Conservation (phyloP, 2,329 filamentous ascomycete species). For the Calonectria hawksworthii region DNA sequence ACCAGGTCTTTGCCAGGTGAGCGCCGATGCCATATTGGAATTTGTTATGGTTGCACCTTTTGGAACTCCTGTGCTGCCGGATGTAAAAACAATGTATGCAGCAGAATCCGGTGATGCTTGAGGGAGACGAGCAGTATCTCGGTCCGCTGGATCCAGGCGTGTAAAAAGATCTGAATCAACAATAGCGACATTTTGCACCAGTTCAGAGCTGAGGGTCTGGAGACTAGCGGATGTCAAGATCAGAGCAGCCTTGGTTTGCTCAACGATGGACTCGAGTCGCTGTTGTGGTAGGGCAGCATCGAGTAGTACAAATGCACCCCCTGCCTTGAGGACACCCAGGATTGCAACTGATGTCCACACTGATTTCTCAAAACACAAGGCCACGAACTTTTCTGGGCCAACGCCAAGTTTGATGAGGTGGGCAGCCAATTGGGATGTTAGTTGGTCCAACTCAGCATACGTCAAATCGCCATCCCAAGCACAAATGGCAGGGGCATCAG, state of each 20-base stretch:
- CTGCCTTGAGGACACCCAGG: conserved; percentile 41
- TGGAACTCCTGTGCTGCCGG: conserved; percentile 9
- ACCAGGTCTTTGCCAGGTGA: background rate
- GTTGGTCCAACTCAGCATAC: conserved; percentile 55
- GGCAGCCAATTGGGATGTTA: conserved; percentile 54
- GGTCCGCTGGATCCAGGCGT: no score
- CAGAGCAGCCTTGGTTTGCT: background rate
- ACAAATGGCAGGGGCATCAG: conserved; percentile 33
- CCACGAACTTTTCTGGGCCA: conserved; percentile 36
- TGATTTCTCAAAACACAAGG: conserved; percentile 42
- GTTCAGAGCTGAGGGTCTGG: background rate
- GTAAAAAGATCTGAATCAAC: background rate
- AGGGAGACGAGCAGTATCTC: background rate
- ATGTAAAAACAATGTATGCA: conserved; percentile 18
- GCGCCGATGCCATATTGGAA: background rate
- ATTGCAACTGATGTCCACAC: conserved; percentile 37
- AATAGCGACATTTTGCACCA: background rate
- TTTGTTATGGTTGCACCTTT: conserved; percentile 18
- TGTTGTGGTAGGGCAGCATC: conserved; percentile 28
- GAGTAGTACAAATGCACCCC: conserved; percentile 34
- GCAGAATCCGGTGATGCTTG: background rate
- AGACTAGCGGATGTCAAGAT: background rate
- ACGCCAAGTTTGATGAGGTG: conserved; percentile 50
- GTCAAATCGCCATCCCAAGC: conserved; percentile 50
- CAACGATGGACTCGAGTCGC: conserved; percentile 4